Evolutionary conservation across 495 filamentous ascomycete species (phyloP).

Genomic region (Trichoderma asperelloides): DNA sequence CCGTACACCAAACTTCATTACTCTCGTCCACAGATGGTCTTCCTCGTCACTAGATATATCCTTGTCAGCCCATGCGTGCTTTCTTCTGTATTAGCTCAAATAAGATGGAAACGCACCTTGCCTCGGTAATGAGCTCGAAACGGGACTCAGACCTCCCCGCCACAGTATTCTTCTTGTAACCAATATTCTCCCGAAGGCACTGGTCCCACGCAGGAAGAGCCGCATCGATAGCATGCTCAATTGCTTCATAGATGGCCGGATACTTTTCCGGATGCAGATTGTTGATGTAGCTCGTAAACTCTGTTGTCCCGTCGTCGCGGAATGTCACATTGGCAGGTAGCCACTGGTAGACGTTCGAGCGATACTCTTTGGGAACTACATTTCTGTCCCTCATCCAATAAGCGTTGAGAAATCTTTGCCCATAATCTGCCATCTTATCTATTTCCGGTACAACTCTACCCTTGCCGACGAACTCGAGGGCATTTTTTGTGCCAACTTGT

Average conservation of each 20-base stretch:
- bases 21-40: not conserved
- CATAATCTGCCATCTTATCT: not conserved
- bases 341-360: conserved; percentile 50
- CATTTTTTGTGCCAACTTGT: conserved; percentile 21
- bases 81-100: not conserved
- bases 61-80: not conserved
- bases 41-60: not conserved
- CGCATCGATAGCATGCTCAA: conserved; percentile 44
- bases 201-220: conserved; percentile 49
- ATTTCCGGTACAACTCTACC: conserved; percentile 15
- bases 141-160: conserved; percentile 10
- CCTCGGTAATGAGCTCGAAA: not conserved
- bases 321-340: conserved; percentile 49
- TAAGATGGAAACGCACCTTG: not conserved
- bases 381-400: not conserved
- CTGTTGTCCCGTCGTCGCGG: conserved; percentile 40
- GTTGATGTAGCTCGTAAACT: conserved; percentile 64
- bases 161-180: conserved; percentile 20
- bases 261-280: conserved; percentile 48
- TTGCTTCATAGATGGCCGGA: conserved; percentile 36
- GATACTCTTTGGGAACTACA: conserved; percentile 18
- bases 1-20: not conserved
- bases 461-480: conserved; percentile 25
- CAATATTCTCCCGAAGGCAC: conserved; percentile 20
- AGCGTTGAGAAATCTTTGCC: not conserved